phyloP scores from a whole-genome alignment of 2,329 filamentous ascomycete species.

The Westerdykella ornata region DNA sequence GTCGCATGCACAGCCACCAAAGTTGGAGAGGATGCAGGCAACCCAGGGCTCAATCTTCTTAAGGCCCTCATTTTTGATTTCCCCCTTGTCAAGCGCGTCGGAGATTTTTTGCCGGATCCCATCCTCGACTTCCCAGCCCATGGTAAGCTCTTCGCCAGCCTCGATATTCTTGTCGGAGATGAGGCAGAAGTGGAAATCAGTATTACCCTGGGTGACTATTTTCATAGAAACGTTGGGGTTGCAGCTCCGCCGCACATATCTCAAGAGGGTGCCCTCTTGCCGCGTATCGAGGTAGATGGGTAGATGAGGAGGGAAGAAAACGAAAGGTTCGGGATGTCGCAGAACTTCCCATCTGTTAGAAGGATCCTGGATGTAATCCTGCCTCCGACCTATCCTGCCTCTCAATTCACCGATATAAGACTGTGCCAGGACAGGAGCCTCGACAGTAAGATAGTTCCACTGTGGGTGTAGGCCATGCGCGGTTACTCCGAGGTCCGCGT shows the following conservation, averaged over 20 bases:
- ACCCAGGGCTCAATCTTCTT: slow-evolving; percentile 61
- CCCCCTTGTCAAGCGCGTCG: slow-evolving; percentile 58
- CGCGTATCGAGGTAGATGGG: slow-evolving; percentile 92
- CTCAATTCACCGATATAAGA: slow-evolving; percentile 67
- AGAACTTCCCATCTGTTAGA: slow-evolving; percentile 44
- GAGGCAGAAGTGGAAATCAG: slow-evolving; percentile 79
- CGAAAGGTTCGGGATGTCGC: slow-evolving; percentile 48
- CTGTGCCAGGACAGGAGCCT: slow-evolving; percentile 46
- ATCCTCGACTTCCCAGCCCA: slow-evolving; percentile 51
- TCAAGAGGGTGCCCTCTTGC: slow-evolving; percentile 74
- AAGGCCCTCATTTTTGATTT: slow-evolving; percentile 50
- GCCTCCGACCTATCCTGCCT: slow-evolving; percentile 43
- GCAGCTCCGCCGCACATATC: slow-evolving; percentile 90
- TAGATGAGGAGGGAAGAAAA: slow-evolving; percentile 70
- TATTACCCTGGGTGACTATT: slow-evolving; percentile 70
- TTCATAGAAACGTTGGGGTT: slow-evolving; percentile 82
- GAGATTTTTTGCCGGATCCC: slow-evolving; percentile 50
- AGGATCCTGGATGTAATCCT: slow-evolving; percentile 43
- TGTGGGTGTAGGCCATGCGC: slow-evolving; percentile 55
- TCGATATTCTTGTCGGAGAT: slow-evolving; percentile 75
- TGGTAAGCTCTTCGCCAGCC: slow-evolving; percentile 61
- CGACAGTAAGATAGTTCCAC: slow-evolving; percentile 62
- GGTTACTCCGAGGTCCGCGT: slow-evolving; percentile 45
- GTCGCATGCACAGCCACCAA: slow-evolving; percentile 72
- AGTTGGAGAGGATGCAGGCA: slow-evolving; percentile 64